Evolutionary conservation across 2,329 filamentous ascomycete species (phyloP).

Genomic region (Clonostachys solani): DNA sequence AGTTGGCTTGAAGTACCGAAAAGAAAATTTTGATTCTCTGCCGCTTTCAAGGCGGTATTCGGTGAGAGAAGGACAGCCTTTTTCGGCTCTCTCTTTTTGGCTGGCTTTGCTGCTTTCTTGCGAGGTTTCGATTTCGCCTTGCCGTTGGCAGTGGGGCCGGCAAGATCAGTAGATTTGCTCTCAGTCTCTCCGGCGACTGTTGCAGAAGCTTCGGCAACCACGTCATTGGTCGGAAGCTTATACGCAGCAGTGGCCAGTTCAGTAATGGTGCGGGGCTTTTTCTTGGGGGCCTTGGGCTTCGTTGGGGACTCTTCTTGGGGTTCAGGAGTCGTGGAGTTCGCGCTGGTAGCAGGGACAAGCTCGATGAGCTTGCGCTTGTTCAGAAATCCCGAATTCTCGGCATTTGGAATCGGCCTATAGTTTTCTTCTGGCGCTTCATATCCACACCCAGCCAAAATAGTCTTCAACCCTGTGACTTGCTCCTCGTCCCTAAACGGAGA

Average conservation of each 20-base stretch:
- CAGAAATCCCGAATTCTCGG: slow-evolving; percentile 24
- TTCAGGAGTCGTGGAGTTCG: slow-evolving; percentile 7
- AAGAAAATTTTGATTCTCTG: slow-evolving; percentile 68
- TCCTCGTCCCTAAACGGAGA: too few species aligned
- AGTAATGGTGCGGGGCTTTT: slow-evolving; percentile 74
- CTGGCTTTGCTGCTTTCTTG: slow-evolving; percentile 19
- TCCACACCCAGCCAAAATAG: slow-evolving; percentile 36
- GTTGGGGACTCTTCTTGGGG: slow-evolving; percentile 20
- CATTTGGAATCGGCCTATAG: slow-evolving; percentile 9
- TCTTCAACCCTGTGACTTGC: slow-evolving; percentile 1
- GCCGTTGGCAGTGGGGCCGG: slow-evolving; percentile 14
- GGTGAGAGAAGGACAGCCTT: slow-evolving; percentile 58
- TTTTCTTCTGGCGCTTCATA: slow-evolving; percentile 13
- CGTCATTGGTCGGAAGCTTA: slow-evolving; percentile 20
- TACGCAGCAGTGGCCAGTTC: slow-evolving; percentile 73
- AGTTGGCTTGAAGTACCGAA: slow-evolving; percentile 88
- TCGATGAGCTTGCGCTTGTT: slow-evolving; percentile 56
- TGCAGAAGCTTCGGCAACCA: slow-evolving; percentile 15
- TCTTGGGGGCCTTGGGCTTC: slow-evolving; percentile 54
- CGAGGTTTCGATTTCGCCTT: slow-evolving; percentile 15
- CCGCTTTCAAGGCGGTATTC: slow-evolving; percentile 59
- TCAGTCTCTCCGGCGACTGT: slow-evolving; percentile 13
- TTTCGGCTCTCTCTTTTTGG: slow-evolving; percentile 18
- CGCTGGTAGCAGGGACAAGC: slow-evolving; percentile 30
- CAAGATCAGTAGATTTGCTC: neutral